Conservation (phyloP, 2,329 filamentous ascomycete species). For the Sporothrix phasma region DNA sequence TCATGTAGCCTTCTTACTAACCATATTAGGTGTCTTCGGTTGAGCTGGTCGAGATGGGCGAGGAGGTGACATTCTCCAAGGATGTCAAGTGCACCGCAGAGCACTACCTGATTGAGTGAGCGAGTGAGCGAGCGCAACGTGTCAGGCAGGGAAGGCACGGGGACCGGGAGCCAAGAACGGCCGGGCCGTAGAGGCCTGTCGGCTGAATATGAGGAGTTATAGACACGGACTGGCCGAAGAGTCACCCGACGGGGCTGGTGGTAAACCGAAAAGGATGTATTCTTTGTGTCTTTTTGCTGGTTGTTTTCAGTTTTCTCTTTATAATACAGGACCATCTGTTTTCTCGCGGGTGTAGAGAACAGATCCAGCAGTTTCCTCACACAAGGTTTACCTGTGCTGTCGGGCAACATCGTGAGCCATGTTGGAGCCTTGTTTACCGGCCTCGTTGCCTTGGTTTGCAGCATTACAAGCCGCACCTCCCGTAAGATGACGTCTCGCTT, state of each 20-base stretch:
- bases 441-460: neutral
- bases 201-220: neutral
- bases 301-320: neutral
- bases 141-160: neutral
- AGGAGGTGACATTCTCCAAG: slow-evolving; percentile 74
- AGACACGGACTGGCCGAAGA: slow-evolving; percentile 7
- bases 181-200: neutral
- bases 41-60: slow-evolving; percentile 61
- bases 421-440: neutral
- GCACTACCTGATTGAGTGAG: slow-evolving; percentile 63
- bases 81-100: slow-evolving; percentile 70
- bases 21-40: slow-evolving; percentile 51
- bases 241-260: slow-evolving; percentile 2
- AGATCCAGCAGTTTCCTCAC: too few relatives aligned
- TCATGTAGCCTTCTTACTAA: slow-evolving; percentile 19
- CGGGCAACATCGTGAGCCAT: neutral
- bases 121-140: neutral
- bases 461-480: neutral
- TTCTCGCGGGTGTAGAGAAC: neutral
- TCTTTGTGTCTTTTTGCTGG: neutral
- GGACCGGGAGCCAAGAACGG: neutral
- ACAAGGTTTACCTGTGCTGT: neutral
- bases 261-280: slow-evolving; percentile 2
- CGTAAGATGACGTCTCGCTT: neutral
- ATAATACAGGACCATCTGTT: neutral